A percentile compares a stretch with the other conserved stretches of the same genome.
These are phyloP conservation scores for Alternaria sp. DNA, from an alignment of 2,329 filamentous ascomycete species.

Conservation along the genomic window DNA sequence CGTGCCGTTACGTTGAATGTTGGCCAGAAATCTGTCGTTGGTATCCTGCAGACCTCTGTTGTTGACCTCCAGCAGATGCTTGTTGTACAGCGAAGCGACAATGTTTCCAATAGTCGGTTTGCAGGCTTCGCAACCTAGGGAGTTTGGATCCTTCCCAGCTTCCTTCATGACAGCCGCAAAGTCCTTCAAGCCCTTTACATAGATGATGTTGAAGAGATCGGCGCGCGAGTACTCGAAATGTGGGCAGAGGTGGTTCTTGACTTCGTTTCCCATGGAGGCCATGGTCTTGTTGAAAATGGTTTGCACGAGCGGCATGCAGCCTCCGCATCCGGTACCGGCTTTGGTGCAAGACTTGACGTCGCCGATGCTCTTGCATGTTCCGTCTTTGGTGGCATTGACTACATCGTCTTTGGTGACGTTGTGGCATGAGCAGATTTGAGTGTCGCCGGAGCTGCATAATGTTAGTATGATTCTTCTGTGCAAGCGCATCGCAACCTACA, in stretches of 20 bases:
- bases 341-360: slow-evolving; percentile 91
- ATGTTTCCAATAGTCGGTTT: slow-evolving; percentile 85
- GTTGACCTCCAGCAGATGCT: slow-evolving; percentile 76
- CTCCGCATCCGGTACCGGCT: slow-evolving; percentile 88
- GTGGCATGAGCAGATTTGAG: slow-evolving; percentile 91
- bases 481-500: slow-evolving; percentile 55
- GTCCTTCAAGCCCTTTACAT: slow-evolving; percentile 77
- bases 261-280: slow-evolving; percentile 83
- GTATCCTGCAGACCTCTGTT: slow-evolving; percentile 84
- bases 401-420: slow-evolving; percentile 90
- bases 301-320: slow-evolving; percentile 87
- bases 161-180: slow-evolving; percentile 80
- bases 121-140: slow-evolving; percentile 85
- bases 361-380: slow-evolving; percentile 79
- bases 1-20: slow-evolving; percentile 90
- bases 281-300: slow-evolving; percentile 91
- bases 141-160: slow-evolving; percentile 73
- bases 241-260: slow-evolving; percentile 84
- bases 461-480: slow-evolving; percentile 25
- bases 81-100: slow-evolving; percentile 82
- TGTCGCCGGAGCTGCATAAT: slow-evolving; percentile 70
- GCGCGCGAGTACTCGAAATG: slow-evolving; percentile 86
- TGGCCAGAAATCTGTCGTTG: slow-evolving; percentile 86
- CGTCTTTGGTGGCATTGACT: slow-evolving; percentile 74
- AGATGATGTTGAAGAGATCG: slow-evolving; percentile 89